A percentile compares a stretch with the other conserved stretches of the same genome.
phyloP scores from a whole-genome alignment of 805 yeast species.

The Kodamaea lidongshanica region DNA sequence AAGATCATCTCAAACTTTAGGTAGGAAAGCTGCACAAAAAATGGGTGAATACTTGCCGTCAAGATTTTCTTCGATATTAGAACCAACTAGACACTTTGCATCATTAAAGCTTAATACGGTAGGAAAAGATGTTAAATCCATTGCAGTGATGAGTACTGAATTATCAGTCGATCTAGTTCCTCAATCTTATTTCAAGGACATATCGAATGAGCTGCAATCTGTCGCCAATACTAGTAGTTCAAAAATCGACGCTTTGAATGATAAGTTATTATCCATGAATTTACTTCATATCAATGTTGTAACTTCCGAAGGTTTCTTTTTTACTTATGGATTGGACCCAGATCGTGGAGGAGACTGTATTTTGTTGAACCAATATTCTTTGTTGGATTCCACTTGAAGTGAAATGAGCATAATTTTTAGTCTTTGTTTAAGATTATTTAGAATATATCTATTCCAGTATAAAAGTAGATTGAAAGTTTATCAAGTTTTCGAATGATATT shows the following conservation, averaged over 20 bases:
- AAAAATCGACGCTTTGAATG: conserved; percentile 14
- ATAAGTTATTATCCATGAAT: conserved; percentile 17
- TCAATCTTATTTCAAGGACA: conserved; percentile 18
- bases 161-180: conserved; percentile 27
- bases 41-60: conserved; percentile 85
- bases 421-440: background rate
- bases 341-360: conserved; percentile 93
- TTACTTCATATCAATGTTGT: conserved; percentile 57
- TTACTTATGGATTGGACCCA: conserved; percentile 75
- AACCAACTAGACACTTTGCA: conserved; percentile 90
- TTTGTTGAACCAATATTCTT: conserved; percentile 62
- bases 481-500: background rate
- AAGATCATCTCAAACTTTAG: conserved; percentile 70
- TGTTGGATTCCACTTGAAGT: too few relatives aligned
- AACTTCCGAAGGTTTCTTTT: conserved; percentile 74
- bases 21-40: conserved; percentile 77
- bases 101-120: conserved; percentile 57
- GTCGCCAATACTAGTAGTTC: conserved; percentile 5
- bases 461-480: background rate
- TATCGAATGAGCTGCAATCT: background rate
- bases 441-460: background rate
- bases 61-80: conserved; percentile 74
- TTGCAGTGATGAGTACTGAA: conserved; percentile 40
- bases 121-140: conserved; percentile 36
- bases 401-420: too few relatives aligned